Evolutionary conservation across 2,329 filamentous ascomycete genomes (phyloP).

Genomic region (Trichoderma breve): DNA sequence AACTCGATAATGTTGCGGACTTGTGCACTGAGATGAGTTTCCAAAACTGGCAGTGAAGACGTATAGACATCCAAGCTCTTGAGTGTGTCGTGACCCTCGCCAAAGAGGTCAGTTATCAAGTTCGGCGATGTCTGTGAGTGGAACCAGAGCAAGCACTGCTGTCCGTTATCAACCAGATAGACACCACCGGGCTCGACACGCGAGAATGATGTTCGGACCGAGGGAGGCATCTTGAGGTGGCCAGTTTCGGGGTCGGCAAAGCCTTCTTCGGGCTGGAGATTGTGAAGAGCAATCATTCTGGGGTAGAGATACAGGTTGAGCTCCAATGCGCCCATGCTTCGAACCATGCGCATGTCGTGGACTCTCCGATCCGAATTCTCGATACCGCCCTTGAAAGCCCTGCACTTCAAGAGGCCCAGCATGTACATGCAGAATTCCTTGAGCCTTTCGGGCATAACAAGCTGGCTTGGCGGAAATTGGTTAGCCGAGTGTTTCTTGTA

Average conservation of each 20-base stretch:
- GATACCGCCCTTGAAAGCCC: conserved; percentile 88
- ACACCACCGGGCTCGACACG: conserved; percentile 89
- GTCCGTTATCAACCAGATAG: conserved; percentile 93
- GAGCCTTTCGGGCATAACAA: conserved; percentile 91
- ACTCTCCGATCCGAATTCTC: conserved; percentile 89
- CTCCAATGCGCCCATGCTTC: conserved; percentile 81
- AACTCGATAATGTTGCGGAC: conserved; percentile 92
- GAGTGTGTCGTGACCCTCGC: conserved; percentile 65
- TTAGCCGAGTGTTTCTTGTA: conserved; percentile 90
- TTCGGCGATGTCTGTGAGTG: conserved; percentile 91
- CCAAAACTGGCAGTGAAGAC: conserved; percentile 74
- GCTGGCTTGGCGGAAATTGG: conserved; percentile 84
- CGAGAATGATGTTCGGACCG: conserved; percentile 79
- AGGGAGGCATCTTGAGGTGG: conserved; percentile 78
- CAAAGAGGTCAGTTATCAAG: conserved; percentile 85
- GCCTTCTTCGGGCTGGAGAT: conserved; percentile 80
- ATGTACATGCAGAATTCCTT: conserved; percentile 98
- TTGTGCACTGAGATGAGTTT: conserved; percentile 92
- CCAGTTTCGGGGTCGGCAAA: conserved; percentile 87
- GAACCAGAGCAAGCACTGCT: conserved; percentile 87
- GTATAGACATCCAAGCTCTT: conserved; percentile 78
- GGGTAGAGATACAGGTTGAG: conserved; percentile 92
- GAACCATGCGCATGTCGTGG: conserved; percentile 87
- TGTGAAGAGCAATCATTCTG: conserved; percentile 87
- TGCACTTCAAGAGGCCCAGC: conserved; percentile 81